phyloP scores from a whole-genome alignment of 768 basidiomycete genomes.

The Paxillus ammoniavirescens region DNA sequence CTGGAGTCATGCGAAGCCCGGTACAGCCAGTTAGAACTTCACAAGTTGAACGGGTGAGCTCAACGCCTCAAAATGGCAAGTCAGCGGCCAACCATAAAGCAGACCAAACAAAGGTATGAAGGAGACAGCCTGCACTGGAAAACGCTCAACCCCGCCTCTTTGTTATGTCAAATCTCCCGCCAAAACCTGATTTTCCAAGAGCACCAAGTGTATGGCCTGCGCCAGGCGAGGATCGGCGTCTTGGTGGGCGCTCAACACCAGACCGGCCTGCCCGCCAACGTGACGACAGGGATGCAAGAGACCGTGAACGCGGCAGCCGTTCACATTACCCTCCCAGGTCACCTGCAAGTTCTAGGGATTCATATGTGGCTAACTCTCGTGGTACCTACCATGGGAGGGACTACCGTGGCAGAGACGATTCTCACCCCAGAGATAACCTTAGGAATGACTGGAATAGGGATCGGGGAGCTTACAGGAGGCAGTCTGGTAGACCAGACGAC shows the following conservation, averaged over 20 bases:
- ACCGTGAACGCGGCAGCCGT: slow-evolving; percentile 20
- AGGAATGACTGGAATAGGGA: slow-evolving; percentile 25
- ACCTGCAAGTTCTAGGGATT: slow-evolving; percentile 13
- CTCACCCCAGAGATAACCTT: slow-evolving; percentile 21
- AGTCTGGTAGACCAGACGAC: slow-evolving; percentile 4
- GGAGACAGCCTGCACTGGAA: not conserved
- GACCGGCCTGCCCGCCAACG: slow-evolving; percentile 21
- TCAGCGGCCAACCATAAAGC: slow-evolving; percentile 10
- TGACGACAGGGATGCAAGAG: slow-evolving; percentile 24
- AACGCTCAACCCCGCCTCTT: not conserved
- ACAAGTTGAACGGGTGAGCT: too few relatives aligned
- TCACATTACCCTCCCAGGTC: slow-evolving; percentile 15
- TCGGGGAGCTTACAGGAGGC: slow-evolving; percentile 17
- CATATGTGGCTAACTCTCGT: slow-evolving; percentile 16
- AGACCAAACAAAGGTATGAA: slow-evolving; percentile 18
- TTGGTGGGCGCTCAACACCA: slow-evolving; percentile 20
- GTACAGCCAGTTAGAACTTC: not conserved
- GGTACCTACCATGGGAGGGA: slow-evolving; percentile 19
- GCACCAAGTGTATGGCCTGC: slow-evolving; percentile 18
- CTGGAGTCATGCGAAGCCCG: slow-evolving; percentile 38
- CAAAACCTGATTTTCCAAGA: slow-evolving; percentile 31
- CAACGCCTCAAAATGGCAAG: slow-evolving; percentile 1
- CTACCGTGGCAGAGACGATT: slow-evolving; percentile 19
- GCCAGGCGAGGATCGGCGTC: slow-evolving; percentile 22
- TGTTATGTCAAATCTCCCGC: slow-evolving; percentile 28